Evolutionary conservation across 2,329 filamentous ascomycete species (phyloP).

Genomic region (Trichoderma atrobrunneum): DNA sequence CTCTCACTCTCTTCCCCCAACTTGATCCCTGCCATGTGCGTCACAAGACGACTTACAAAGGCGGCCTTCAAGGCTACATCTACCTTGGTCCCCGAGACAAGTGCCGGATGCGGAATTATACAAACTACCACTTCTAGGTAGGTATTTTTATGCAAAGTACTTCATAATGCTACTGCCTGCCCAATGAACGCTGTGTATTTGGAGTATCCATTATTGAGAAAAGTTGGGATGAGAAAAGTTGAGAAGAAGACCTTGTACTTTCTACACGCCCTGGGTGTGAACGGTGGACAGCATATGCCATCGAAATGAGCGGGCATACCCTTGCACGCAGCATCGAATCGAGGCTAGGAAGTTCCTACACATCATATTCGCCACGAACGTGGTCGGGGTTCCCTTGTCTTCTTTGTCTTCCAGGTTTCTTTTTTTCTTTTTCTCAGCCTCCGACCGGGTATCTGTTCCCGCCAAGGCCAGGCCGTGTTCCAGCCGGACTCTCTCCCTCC

Average conservation of each 20-base stretch:
- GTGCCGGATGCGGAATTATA: neutral
- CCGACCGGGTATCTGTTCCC: neutral
- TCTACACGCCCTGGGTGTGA: neutral
- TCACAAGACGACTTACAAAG: neutral
- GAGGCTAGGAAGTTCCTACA: neutral
- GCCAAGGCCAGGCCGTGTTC: neutral
- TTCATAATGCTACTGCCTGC: neutral
- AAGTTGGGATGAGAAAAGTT: neutral
- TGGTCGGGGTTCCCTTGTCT: neutral
- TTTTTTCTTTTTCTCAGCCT: neutral
- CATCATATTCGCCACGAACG: neutral
- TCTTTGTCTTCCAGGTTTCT: neutral
- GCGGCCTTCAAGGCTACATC: neutral
- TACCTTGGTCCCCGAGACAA: neutral
- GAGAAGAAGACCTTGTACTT: neutral
- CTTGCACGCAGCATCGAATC: neutral
- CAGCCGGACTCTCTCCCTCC: neutral
- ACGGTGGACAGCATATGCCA: neutral
- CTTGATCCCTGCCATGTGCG: neutral
- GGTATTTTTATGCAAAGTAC: neutral
- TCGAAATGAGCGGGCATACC: neutral
- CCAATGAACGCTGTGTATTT: neutral
- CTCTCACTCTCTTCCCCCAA: neutral
- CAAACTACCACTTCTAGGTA: neutral
- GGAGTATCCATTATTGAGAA: neutral